A percentile compares a stretch with the other conserved stretches of the same genome.
Evolutionary conservation across 2,329 filamentous ascomycete species (phyloP).

Genomic region (Talaromyces sp.): DNA sequence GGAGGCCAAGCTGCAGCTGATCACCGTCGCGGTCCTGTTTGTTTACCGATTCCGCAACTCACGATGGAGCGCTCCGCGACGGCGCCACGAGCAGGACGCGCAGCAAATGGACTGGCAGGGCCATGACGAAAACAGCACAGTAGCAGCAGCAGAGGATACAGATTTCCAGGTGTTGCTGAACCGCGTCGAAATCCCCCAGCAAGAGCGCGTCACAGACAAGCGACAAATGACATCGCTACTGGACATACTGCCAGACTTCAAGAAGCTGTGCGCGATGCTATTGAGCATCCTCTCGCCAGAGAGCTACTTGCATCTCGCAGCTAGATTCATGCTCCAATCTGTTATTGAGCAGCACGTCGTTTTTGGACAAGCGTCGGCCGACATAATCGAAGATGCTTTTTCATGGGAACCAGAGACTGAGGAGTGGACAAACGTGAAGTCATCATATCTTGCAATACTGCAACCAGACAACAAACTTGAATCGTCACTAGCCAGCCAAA

Average conservation of each 20-base stretch:
- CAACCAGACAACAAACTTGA: neutral
- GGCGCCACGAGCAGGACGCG: too few relatives aligned
- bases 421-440: neutral
- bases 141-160: neutral
- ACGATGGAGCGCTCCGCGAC: neutral
- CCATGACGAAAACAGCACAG: neutral
- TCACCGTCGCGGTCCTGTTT: constrained; percentile 44
- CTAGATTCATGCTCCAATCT: constrained; percentile 47
- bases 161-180: constrained; percentile 13
- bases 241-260: constrained; percentile 44
- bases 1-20: constrained; percentile 44
- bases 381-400: constrained; percentile 40
- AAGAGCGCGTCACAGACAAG: constrained; percentile 16
- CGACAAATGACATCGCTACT: constrained; percentile 25
- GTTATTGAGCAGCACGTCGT: constrained; percentile 45
- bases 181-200: constrained; percentile 21
- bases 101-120: too few relatives aligned
- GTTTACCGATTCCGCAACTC: constrained; percentile 31
- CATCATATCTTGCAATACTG: constrained; percentile 1
- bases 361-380: constrained; percentile 29
- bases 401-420: constrained; percentile 29
- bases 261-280: constrained; percentile 36
- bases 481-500: neutral
- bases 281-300: constrained; percentile 22
- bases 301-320: constrained; percentile 36